Conservation (phyloP, 768 basidiomycete species). For the Podaxis sp. region DNA sequence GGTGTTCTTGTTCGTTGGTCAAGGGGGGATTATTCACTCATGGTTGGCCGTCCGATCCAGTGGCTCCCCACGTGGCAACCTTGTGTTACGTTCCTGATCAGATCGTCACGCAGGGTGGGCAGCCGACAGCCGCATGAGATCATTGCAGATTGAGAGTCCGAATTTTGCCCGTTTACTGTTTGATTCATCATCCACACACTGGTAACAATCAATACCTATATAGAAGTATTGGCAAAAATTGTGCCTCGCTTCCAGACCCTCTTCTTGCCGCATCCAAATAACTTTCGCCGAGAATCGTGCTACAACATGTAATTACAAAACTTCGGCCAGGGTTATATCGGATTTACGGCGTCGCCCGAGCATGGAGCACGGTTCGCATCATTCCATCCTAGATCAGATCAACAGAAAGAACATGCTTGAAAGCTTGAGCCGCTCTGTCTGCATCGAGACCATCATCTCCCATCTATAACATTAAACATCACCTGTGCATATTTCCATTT, state of each 20-base stretch:
- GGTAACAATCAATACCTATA: neutral
- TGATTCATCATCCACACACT: neutral
- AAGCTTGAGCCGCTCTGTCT: neutral
- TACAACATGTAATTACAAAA: neutral
- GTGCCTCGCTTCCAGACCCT: neutral
- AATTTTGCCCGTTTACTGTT: neutral
- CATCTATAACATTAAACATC: neutral
- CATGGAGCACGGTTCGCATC: neutral
- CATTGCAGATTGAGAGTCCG: slow-evolving; percentile 11
- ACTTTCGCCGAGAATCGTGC: neutral
- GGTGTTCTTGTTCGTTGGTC: neutral
- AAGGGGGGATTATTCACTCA: neutral
- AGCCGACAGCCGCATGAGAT: slow-evolving; percentile 4
- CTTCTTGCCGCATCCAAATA: neutral
- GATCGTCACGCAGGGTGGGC: slow-evolving; percentile 9
- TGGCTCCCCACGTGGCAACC: slow-evolving; percentile 7
- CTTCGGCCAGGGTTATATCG: neutral
- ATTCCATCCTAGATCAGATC: slow-evolving; percentile 12
- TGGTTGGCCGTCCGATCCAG: neutral
- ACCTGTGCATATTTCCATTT: neutral
- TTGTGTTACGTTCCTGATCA: slow-evolving; percentile 13
- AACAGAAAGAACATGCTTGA: neutral
- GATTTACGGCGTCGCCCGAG: neutral
- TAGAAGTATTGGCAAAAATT: neutral
- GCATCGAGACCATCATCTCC: neutral